Percentiles rank a stretch among this genome's conserved stretches.
These are phyloP conservation scores for Triticum monococcum DNA, from an alignment of 176 grass and related monocot species.

Conservation along the genomic window DNA sequence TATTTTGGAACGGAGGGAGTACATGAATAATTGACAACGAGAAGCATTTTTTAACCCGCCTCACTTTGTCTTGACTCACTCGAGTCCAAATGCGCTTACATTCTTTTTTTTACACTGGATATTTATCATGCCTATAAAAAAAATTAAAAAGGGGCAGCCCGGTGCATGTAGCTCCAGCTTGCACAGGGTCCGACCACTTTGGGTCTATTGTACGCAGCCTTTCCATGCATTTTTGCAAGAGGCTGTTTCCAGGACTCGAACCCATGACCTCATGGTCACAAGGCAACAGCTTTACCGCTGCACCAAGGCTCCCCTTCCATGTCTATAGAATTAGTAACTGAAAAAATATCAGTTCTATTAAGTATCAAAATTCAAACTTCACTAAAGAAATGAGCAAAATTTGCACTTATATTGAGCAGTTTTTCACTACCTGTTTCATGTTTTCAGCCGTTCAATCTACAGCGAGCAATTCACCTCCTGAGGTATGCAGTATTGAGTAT, in stretches of 20 bases:
- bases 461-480: slow-evolving; percentile 29
- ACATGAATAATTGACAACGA: background rate
- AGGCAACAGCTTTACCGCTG: no score
- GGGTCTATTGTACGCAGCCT: no score
- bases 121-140: background rate
- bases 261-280: no score
- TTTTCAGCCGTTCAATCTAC: slow-evolving; percentile 60
- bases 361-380: slow-evolving; percentile 4
- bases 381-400: background rate
- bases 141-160: no score
- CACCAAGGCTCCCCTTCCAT: background rate
- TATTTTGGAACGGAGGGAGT: no score
- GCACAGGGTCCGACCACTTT: no score
- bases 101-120: background rate
- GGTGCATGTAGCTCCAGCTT: no score
- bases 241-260: no score
- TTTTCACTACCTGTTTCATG: slow-evolving; percentile 35
- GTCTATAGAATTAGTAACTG: background rate
- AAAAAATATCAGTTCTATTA: background rate
- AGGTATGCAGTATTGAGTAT: slow-evolving; percentile 47
- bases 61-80: background rate
- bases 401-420: background rate
- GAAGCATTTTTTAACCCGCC: background rate
- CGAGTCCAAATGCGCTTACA: background rate
- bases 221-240: no score